Evolutionary conservation across 2,329 filamentous ascomycete genomes (phyloP), one percentile per base, ranked within the genome.

Genomic region (Phoma sp.): DNA sequence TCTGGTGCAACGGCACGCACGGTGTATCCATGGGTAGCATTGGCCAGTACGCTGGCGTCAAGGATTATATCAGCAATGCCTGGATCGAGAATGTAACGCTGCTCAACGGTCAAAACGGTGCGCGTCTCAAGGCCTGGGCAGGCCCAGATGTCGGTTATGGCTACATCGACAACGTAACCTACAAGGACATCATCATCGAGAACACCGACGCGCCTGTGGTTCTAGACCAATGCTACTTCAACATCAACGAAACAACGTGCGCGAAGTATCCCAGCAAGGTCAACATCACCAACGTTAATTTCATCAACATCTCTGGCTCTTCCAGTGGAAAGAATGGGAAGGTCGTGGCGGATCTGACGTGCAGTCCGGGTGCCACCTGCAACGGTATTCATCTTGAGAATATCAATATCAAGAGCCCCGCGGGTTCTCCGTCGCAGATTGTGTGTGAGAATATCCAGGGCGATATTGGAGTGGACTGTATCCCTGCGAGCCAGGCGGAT

Each of bases 191-290:
- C 60, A 82, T 80, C 70, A 78, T 84, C 33, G 83, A 82, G 17
- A 83, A 84, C 57, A 85, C 83, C 17, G 84, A 87, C 59, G 79
- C 80, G 56, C 79, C 83, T 0, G 77, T 85, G 18, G 83, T 85
- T 29, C 73, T 87, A 7, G 84, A 87, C 62, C 84, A 84, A 23
- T 87, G 85, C 72, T 87, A 87, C 71, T 87, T 87, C 69, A 81
- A 86, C 56, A 76, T 84, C 57, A 79, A 81, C 49, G 60, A 75
- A 3, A 78, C 78, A 1, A 77, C 78, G 2, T 87, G 84, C 61
- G 77, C 80, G 2, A 53, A 76, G 12, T 82, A 83, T 57, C 84
- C 84, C 0, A 84, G 82, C 0, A 75, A 77, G 7, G 84, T 87
- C 60, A 82, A 87, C 61, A 80, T 87, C 51, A 83, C 81, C 21